Evolutionary conservation across 169 alveolate genomes (phyloP), one percentile per base, ranked within the genome.

Genomic region (Fabrea salina): DNA sequence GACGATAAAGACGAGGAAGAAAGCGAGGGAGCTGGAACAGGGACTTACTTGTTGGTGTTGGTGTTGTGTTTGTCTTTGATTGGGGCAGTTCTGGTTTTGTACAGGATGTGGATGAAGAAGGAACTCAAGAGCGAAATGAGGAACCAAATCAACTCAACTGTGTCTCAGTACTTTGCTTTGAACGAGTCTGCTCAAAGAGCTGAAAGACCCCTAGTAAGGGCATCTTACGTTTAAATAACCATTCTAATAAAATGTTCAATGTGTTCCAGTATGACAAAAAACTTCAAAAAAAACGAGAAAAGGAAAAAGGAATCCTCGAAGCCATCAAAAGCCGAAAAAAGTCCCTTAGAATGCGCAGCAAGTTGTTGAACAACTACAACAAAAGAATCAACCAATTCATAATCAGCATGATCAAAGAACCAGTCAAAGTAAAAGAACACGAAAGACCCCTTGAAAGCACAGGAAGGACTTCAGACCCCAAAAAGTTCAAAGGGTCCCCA

Each of bases 181-280:
- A 40, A 37, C 6, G 80, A 71, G 11, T 54, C n/a, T 11, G 8
- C 53, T 44, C 53, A 44, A 44, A 8, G 8, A 8, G 53, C 19
- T 8, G 53, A 44, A 44, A 44, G 53, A 44, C 53, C 8, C 8
- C 19, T 13, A 44, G 53, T 44, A 13, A 44, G 53, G 13, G 53
- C 13, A 44, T 44, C 53, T 8, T 44, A 44, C 13, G 13, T 8
- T 13, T 44, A 44, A 44, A n/a, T n/a, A n/a, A n/a, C n/a, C n/a
- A n/a, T n/a, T n/a, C n/a, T n/a, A n/a, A n/a, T n/a, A n/a, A n/a
- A 30, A 61, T 61, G 75, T 61, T 61, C 37, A 61, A 61, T 61
- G 75, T 61, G 16, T 37, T 32, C 27, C 27, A n/a, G 13, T 61
- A 61, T 25, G 75, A 61, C 37, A n/a, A 27, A 56, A 56, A 56